phyloP scores from a whole-genome alignment of 495 filamentous ascomycete species.

The Neurospora sp. region DNA sequence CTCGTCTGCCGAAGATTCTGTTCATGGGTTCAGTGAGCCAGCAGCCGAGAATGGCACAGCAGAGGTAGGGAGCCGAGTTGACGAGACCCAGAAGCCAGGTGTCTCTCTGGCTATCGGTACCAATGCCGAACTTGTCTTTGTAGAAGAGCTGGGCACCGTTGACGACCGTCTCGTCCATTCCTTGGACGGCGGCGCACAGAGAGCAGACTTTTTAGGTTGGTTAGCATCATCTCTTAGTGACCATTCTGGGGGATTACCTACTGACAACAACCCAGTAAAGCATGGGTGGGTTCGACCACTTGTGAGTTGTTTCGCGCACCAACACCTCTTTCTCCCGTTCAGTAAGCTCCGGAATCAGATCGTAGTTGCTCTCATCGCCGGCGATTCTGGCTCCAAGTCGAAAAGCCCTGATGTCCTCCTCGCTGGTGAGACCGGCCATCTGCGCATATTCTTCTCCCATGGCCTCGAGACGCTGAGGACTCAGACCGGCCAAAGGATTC shows the following conservation, averaged over 20 bases:
- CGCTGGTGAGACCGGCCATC: constrained; percentile 51
- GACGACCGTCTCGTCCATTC: constrained; percentile 69
- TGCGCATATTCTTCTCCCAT: constrained; percentile 58
- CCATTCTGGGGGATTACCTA: constrained; percentile 31
- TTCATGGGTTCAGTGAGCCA: constrained; percentile 81
- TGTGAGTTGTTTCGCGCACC: constrained; percentile 52
- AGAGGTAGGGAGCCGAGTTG: constrained; percentile 61
- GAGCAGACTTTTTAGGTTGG: constrained; percentile 15
- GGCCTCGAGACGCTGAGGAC: constrained; percentile 45
- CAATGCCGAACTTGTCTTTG: constrained; percentile 56
- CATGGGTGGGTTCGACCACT: constrained; percentile 61
- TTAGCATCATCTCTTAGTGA: constrained; percentile 27
- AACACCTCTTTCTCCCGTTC: constrained; percentile 48
- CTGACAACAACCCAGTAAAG: constrained; percentile 58
- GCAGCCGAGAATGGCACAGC: constrained; percentile 67
- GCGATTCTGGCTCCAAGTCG: constrained; percentile 60
- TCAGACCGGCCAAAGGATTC: constrained; percentile 60
- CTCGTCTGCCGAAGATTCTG: constrained; percentile 65
- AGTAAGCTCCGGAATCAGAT: constrained; percentile 44
- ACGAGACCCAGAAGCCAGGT: constrained; percentile 63
- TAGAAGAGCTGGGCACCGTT: constrained; percentile 70
- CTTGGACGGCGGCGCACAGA: constrained; percentile 47
- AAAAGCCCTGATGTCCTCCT: constrained; percentile 59
- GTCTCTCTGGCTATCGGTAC: constrained; percentile 25
- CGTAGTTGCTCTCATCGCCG: constrained; percentile 35